Evolutionary conservation across 2,329 filamentous ascomycete genomes (phyloP).

Genomic region (Emericellopsis cladophorae): DNA sequence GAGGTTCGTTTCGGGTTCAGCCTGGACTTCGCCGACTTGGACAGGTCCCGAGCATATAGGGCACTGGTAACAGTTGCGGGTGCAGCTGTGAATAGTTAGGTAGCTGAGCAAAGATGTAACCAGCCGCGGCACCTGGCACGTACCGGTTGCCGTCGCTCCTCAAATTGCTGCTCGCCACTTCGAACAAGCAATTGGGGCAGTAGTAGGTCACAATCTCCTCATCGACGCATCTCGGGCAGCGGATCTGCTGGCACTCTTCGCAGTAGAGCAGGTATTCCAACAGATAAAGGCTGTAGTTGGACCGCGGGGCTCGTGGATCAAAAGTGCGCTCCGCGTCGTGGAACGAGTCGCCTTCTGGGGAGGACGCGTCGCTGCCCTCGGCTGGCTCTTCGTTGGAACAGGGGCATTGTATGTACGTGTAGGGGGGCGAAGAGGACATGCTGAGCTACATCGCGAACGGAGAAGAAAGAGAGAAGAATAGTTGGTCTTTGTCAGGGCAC

Average conservation of each 20-base stretch:
- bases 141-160: constrained; percentile 90
- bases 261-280: constrained; percentile 92
- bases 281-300: constrained; percentile 86
- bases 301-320: constrained; percentile 70
- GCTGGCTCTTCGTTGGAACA: constrained; percentile 36
- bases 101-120: neutral
- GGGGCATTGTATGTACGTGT: constrained; percentile 56
- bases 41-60: constrained; percentile 78
- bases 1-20: constrained; percentile 26
- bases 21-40: constrained; percentile 58
- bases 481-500: no score
- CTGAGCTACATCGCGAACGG: constrained; percentile 3
- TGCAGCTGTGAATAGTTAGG: constrained; percentile 48
- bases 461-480: neutral
- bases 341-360: constrained; percentile 5
- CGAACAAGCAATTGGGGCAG: constrained; percentile 90
- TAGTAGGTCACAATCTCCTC: constrained; percentile 95
- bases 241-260: constrained; percentile 93
- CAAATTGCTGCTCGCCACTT: constrained; percentile 85
- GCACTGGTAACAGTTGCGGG: constrained; percentile 90
- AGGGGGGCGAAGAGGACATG: constrained; percentile 41
- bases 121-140: constrained; percentile 6
- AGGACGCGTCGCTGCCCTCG: constrained; percentile 17
- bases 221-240: constrained; percentile 79
- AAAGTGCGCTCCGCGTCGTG: constrained; percentile 72